A percentile compares a stretch with the other conserved stretches of the same genome.
Evolutionary conservation across 164 flowering plant genomes (phyloP).

Genomic region (Macadamia tetraphylla): DNA sequence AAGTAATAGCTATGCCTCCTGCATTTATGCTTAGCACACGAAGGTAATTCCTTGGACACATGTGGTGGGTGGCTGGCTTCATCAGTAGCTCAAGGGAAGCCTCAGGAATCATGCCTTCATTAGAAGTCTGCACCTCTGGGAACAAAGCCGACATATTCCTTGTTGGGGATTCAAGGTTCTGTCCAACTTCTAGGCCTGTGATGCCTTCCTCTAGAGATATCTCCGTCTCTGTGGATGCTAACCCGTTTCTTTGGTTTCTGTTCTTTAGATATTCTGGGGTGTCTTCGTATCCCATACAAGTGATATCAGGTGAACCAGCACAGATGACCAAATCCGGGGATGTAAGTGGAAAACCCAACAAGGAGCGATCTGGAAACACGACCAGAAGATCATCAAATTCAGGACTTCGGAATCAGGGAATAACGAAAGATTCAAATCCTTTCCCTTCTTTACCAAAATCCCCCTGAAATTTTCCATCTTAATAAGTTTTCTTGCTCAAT

Average conservation of each 20-base stretch:
- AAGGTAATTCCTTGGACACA: background rate
- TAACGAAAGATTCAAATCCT: background rate
- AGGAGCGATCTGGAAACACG: constrained; percentile 30
- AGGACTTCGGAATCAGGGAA: background rate
- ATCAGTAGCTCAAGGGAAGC: constrained; percentile 57
- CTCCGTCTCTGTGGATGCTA: constrained; percentile 39
- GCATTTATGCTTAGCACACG: constrained; percentile 39
- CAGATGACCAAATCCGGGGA: constrained; percentile 70
- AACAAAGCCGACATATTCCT: constrained; percentile 21
- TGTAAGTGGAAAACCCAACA: constrained; percentile 49
- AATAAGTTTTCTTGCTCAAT: background rate
- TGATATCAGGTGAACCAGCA: constrained; percentile 52
- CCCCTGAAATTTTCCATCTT: background rate
- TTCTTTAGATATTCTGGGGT: constrained; percentile 39
- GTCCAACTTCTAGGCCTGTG: constrained; percentile 24
- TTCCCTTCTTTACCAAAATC: constrained; percentile 5
- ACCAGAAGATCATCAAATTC: constrained; percentile 1
- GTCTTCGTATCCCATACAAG: constrained; percentile 20
- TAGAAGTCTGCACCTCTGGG: constrained; percentile 18
- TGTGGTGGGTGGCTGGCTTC: constrained; percentile 12
- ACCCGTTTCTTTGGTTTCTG: constrained; percentile 10
- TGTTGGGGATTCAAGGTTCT: constrained; percentile 14
- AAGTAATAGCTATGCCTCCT: constrained; percentile 26
- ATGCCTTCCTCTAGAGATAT: constrained; percentile 67
- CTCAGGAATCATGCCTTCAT: constrained; percentile 22